Evolutionary conservation across 2,329 filamentous ascomycete species (phyloP).

Genomic region (Akanthomyces uredinophilus): DNA sequence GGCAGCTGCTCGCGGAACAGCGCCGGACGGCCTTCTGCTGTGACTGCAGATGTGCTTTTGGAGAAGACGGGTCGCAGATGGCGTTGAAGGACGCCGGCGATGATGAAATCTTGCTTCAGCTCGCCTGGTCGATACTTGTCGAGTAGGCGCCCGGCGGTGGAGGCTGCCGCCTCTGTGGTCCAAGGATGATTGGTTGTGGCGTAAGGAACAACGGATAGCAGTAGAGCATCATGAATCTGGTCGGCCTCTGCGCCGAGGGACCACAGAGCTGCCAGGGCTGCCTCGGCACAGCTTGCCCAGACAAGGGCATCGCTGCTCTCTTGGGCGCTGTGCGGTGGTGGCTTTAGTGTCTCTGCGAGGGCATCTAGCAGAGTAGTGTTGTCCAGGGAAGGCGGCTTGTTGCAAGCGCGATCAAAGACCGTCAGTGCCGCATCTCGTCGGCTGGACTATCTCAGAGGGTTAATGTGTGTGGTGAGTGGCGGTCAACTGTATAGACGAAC

Average conservation of each 20-base stretch:
- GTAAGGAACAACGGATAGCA: conserved; percentile 30
- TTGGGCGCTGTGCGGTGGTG: neutral
- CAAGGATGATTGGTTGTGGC: conserved; percentile 31
- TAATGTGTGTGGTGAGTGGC: neutral
- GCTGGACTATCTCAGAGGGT: neutral
- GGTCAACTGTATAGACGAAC: neutral
- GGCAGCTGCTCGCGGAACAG: conserved; percentile 18
- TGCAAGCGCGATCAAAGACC: neutral
- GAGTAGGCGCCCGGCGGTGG: conserved; percentile 29
- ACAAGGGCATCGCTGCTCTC: conserved; percentile 7
- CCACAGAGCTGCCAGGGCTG: conserved; percentile 25
- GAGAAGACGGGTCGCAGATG: conserved; percentile 66
- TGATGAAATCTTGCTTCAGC: conserved; percentile 36
- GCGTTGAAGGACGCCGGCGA: conserved; percentile 52
- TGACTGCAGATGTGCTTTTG: conserved; percentile 41
- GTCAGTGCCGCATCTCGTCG: conserved; percentile 2
- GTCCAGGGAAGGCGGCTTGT: neutral
- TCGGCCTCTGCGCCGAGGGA: conserved; percentile 19
- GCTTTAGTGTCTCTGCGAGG: neutral
- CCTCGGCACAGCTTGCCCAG: conserved; percentile 19
- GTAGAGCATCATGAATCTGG: conserved; percentile 17
- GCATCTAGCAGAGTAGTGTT: neutral
- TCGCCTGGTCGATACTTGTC: conserved; percentile 20
- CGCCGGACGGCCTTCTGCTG: conserved; percentile 26
- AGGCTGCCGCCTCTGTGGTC: conserved; percentile 31